Percentiles rank a stretch among this genome's conserved stretches.
phyloP scores from a whole-genome alignment of 2,329 filamentous ascomycete genomes.

The Emmonsiellopsis sp. region DNA sequence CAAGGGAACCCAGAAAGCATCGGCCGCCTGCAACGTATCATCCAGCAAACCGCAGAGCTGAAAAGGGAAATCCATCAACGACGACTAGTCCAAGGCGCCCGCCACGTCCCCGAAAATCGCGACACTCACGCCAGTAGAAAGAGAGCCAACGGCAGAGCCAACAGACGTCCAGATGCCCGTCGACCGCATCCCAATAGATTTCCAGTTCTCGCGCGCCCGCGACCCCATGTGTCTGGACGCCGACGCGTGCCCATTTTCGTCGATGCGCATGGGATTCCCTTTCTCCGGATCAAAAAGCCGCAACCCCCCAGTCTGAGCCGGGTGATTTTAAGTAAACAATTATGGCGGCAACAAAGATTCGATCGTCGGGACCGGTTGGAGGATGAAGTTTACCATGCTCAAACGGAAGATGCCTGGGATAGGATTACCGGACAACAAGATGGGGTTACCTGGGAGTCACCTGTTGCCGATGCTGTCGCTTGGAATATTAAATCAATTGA shows the following conservation, averaged over 20 bases:
- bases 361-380: constrained; percentile 23
- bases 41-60: constrained; percentile 18
- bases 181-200: constrained; percentile 23
- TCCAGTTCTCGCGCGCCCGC: constrained; percentile 28
- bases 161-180: constrained; percentile 18
- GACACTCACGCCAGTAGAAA: constrained; percentile 14
- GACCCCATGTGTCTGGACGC: constrained; percentile 23
- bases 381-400: constrained; percentile 21
- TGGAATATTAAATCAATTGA: constrained; percentile 17
- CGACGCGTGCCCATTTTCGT: constrained; percentile 32
- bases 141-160: constrained; percentile 17
- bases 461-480: constrained; percentile 12
- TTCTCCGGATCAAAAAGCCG: constrained; percentile 36
- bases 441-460: constrained; percentile 16
- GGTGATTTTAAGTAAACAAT: constrained; percentile 26
- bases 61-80: constrained; percentile 15
- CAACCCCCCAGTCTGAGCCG: constrained; percentile 31
- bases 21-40: constrained; percentile 16
- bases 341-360: constrained; percentile 25
- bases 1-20: constrained; percentile 19
- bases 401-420: constrained; percentile 36
- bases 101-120: constrained; percentile 6
- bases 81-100: constrained; percentile 11
- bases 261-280: constrained; percentile 32
- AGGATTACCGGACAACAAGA: constrained; percentile 18